Percentiles rank a stretch among this genome's conserved stretches.
Conservation (phyloP, 371 early-diverging fungal species). For the Mucor mucedo region DNA sequence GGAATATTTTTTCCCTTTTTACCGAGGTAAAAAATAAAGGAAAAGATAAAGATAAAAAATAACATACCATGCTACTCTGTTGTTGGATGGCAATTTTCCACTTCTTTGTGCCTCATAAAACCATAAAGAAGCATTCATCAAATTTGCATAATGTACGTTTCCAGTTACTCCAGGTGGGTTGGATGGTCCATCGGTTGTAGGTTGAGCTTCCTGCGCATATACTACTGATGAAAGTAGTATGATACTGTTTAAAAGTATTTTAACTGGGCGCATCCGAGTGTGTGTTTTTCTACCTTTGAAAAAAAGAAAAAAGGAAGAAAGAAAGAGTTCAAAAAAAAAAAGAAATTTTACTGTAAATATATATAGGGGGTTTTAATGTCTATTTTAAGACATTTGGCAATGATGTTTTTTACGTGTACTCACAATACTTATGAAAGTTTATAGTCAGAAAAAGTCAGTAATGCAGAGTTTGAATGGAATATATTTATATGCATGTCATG, state of each 20-base stretch:
- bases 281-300: not conserved
- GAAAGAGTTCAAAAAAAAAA: not conserved
- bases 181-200: conserved; percentile 22
- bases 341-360: not conserved
- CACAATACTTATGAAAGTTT: not conserved
- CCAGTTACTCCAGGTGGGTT: conserved; percentile 32
- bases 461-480: not conserved
- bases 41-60: not conserved
- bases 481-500: not conserved
- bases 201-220: conserved; percentile 10
- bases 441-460: not conserved
- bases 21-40: not conserved
- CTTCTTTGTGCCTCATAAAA: conserved; percentile 68
- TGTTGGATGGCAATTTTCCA: conserved; percentile 57
- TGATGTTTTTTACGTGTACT: not conserved
- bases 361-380: conserved; percentile 11
- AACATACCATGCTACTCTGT: conserved; percentile 60
- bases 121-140: conserved; percentile 47
- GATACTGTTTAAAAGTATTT: conserved; percentile 10
- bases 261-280: conserved; percentile 3
- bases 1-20: not conserved
- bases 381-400: conserved; percentile 15
- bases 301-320: not conserved
- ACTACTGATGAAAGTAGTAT: conserved; percentile 4
- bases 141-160: conserved; percentile 32